Base-by-base conservation (phyloP, 179 eudicot genomes). In the Beta macrorhiza region DNA sequence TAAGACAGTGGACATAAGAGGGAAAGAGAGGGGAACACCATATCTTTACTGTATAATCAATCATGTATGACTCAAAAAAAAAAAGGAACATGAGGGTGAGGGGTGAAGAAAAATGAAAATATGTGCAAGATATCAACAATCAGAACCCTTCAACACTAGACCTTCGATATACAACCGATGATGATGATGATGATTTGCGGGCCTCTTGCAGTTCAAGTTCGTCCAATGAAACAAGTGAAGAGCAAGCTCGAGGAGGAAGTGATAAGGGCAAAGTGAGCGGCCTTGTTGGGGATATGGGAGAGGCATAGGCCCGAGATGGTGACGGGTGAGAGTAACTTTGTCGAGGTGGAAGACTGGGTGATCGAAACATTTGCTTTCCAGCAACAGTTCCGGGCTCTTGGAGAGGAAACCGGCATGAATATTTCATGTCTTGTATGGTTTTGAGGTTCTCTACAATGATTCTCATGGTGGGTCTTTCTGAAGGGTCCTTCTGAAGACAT, bases 391-490 rank as follows among this genome's bases (percentile, higher is more conserved):
- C 91, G 0, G 99, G 98, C 67, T 95, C 98, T 87, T 95, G 98
- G 77, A 95, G 85, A 64, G 97, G 97, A 81, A 92, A 95, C 79
- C 89, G 79, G 75, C 91, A 93, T 0, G 96, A 87, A 71, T 89
- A 87, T 77, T 94, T 96, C 82, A 94, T 84, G 74, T 93, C 97
- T 83, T 91, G 98, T 65, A 96, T 85, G 72, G 86, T 68, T 82
- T 90, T 94, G 53, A 94, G 90, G 77, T 84, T 89, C 52, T 94
- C 91, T 44, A 85, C 87, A 6, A 93, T 74, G 11, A 87, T 86
- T 88, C 99, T 92, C 99, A 93, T 92, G 49, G 98, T 96, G 67
- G 99, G 98, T 81, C 99, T 87, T 79, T 92, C 98, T 16, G 97
- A 90, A 47, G 97, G 97, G 82, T 94, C 99, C 73, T 88, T 91